Conservation (phyloP, 2,329 filamentous ascomycete species). For the Trichoderma sp. region DNA sequence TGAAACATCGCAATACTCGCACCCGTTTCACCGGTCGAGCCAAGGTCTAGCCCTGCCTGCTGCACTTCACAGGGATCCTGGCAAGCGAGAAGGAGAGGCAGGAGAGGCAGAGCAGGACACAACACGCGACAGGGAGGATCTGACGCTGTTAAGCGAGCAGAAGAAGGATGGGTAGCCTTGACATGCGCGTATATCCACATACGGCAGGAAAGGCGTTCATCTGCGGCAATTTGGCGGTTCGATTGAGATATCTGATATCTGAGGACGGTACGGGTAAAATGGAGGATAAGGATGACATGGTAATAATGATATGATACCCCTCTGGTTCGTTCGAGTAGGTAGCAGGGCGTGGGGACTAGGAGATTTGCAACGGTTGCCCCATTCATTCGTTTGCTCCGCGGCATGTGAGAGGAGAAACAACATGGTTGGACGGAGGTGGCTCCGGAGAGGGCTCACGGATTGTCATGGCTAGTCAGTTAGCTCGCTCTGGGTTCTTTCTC, state of each 20-base stretch:
- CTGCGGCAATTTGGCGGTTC: background rate
- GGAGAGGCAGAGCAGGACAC: background rate
- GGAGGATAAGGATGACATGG: background rate
- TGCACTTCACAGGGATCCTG: background rate
- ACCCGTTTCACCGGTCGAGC: slow-evolving; percentile 62
- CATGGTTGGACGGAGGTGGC: background rate
- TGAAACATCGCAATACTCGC: slow-evolving; percentile 52
- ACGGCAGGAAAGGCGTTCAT: background rate
- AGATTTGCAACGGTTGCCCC: background rate
- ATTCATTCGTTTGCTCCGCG: background rate
- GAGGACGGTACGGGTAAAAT: background rate
- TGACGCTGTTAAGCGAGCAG: background rate
- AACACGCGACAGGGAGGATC: background rate
- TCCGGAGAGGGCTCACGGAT: background rate
- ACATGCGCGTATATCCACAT: background rate
- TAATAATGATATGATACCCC: slow-evolving; percentile 15
- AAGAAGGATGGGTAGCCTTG: background rate
- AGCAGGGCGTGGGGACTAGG: background rate
- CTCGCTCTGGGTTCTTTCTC: background rate
- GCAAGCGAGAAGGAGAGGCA: background rate
- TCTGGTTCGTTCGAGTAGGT: slow-evolving; percentile 8
- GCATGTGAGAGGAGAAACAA: background rate
- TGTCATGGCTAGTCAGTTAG: background rate
- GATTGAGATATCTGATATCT: background rate
- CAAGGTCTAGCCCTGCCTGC: slow-evolving; percentile 41